Base-by-base conservation (phyloP, 176 grass and related monocot genomes). In the Juncus effusus region DNA sequence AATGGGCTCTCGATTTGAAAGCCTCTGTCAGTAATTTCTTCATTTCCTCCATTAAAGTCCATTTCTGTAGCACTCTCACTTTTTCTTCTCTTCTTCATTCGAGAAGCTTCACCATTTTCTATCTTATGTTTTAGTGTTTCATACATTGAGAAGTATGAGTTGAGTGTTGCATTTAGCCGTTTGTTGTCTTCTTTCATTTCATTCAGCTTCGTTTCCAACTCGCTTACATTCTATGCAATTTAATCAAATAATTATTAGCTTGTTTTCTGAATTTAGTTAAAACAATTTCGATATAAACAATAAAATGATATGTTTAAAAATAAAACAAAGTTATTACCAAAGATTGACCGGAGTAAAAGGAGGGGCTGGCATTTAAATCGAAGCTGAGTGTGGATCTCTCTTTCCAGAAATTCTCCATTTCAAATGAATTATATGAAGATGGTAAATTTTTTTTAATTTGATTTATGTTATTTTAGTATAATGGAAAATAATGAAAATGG, bases 171-270 rank as follows among this genome's bases (percentile, higher is more conserved):
- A 0, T 11, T 69, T 0, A 96, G 71, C 63, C 74, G 67, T 63
- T 87, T 82, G 75, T 89, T 96, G 74, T 89, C 88, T 79, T 88
- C 79, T 49, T 50, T 91, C 13, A 91, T 40, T 65, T 86, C 71
- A 4, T 67, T 79, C 54, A 96, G 2, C 59, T 64, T 81, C 2
- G 67, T 82, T 82, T 96, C 85, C 0, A 96, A 10, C 54, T 55
- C 84, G 0, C 39, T 49, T 83, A 28, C 19, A 28, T 28, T 28
- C 19, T 28, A 28, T 28, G 19, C 19, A 28, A 28, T 28, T 28
- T 28, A 28, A 28, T 28, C 19, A 28, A 28, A 28, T 28, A 28
- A 28, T 28, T 28, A 28, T 28, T 28, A 28, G 19, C 19, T 28
- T 28, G 19, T 28, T 28, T 28, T 28, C 19, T 28, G 19, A 28